These are phyloP conservation scores for Paulownia fortunei DNA, from an alignment of 257 asterid species.

Conservation along the genomic window DNA sequence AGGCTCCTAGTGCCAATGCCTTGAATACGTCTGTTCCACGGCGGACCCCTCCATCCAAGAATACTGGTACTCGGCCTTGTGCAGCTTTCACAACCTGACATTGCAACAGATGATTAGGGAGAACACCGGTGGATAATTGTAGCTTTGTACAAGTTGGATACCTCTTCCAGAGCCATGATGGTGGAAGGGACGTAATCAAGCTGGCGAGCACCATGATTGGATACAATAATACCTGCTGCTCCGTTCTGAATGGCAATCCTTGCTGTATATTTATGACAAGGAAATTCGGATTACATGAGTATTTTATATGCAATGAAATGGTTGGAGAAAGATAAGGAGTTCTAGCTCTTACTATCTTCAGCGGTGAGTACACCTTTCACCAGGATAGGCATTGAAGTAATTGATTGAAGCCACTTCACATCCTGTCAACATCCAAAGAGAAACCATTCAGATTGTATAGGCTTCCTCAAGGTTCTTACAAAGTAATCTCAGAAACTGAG, in stretches of 20 bases:
- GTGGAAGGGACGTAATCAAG: constrained; percentile 87
- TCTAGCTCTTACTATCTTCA: constrained; percentile 64
- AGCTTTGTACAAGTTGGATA: constrained; percentile 21
- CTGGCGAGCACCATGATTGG: constrained; percentile 92
- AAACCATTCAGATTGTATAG: constrained; percentile 9
- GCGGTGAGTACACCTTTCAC: constrained; percentile 88
- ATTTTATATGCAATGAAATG: background rate
- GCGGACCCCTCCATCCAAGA: constrained; percentile 88
- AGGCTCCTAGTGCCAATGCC: constrained; percentile 85
- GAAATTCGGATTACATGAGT: constrained; percentile 3
- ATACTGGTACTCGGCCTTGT: constrained; percentile 80
- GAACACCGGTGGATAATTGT: background rate
- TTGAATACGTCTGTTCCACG: constrained; percentile 89
- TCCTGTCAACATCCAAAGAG: constrained; percentile 53
- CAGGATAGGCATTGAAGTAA: constrained; percentile 83
- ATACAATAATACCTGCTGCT: constrained; percentile 82
- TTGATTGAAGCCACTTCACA: constrained; percentile 82
- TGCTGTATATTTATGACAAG: constrained; percentile 45
- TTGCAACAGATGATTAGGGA: background rate
- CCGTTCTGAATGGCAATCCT: constrained; percentile 77
- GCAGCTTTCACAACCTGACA: constrained; percentile 82
- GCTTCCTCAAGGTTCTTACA: background rate
- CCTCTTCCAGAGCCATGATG: constrained; percentile 82
- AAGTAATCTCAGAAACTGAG: background rate
- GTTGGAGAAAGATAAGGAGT: background rate